These are phyloP conservation scores for Wallacemonas sp. DNA, from an alignment of 208 protist species.

Conservation along the genomic window DNA sequence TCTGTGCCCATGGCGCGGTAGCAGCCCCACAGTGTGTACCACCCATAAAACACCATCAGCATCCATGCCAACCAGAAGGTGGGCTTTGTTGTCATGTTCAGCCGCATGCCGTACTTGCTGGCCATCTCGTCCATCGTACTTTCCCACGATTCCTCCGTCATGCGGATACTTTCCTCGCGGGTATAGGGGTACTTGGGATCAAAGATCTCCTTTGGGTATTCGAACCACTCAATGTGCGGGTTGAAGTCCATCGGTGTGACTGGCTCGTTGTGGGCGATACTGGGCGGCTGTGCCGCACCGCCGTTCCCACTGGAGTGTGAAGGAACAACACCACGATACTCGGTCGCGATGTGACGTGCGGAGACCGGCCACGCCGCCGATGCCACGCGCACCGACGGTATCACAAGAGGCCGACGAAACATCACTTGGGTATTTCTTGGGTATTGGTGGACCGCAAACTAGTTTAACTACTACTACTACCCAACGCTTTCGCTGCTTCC, in stretches of 20 bases:
- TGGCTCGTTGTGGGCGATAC: slow-evolving; percentile 76
- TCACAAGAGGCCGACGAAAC: slow-evolving; percentile 12
- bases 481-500: too few species aligned
- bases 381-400: background rate
- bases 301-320: background rate
- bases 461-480: too few species aligned
- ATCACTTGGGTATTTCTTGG: slow-evolving; percentile 5
- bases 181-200: slow-evolving; percentile 90
- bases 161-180: slow-evolving; percentile 87
- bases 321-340: slow-evolving; percentile 51
- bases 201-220: slow-evolving; percentile 90
- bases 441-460: too few species aligned
- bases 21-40: slow-evolving; percentile 88
- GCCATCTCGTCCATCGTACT: slow-evolving; percentile 91
- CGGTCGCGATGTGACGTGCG: slow-evolving; percentile 48
- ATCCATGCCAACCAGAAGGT: slow-evolving; percentile 88
- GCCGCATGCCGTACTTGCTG: slow-evolving; percentile 81
- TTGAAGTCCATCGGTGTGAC: slow-evolving; percentile 91
- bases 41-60: slow-evolving; percentile 82
- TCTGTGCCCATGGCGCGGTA: slow-evolving; percentile 86
- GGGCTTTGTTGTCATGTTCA: slow-evolving; percentile 84
- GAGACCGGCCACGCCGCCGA: background rate
- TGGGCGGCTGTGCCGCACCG: slow-evolving; percentile 52
- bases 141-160: slow-evolving; percentile 88
- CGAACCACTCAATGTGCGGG: slow-evolving; percentile 91